Evolutionary conservation across 768 basidiomycete genomes (phyloP).

Genomic region (Dendrothele bispora): DNA sequence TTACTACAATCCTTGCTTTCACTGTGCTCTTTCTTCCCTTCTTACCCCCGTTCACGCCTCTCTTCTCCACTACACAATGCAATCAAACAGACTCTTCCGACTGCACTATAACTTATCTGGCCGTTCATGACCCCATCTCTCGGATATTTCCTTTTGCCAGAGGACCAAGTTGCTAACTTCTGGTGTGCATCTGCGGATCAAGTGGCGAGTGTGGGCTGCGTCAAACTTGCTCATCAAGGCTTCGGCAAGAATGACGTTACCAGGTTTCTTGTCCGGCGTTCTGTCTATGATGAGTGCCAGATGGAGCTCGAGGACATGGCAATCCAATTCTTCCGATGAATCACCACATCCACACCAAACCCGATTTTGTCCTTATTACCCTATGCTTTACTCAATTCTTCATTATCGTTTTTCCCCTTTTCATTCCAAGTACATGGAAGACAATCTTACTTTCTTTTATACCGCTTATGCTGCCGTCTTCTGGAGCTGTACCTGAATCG

Average conservation of each 20-base stretch:
- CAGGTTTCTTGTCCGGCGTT: slow-evolving; percentile 70
- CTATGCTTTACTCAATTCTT: slow-evolving; percentile 75
- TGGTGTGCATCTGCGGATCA: slow-evolving; percentile 93
- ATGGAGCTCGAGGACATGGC: slow-evolving; percentile 25
- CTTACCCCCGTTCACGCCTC: slow-evolving; percentile 60
- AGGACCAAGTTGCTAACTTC: slow-evolving; percentile 94
- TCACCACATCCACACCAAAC: slow-evolving; percentile 33
- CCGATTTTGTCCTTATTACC: slow-evolving; percentile 69
- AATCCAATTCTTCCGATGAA: too few relatives aligned
- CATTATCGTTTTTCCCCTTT: slow-evolving; percentile 93
- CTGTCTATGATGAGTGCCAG: slow-evolving; percentile 41
- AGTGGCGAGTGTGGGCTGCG: slow-evolving; percentile 68
- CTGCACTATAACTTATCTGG: slow-evolving; percentile 15
- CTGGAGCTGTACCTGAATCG: slow-evolving; percentile 50
- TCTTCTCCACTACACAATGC: not conserved
- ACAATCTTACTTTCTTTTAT: slow-evolving; percentile 83
- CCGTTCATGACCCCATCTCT: slow-evolving; percentile 60
- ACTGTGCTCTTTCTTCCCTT: slow-evolving; percentile 76
- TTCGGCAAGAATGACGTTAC: slow-evolving; percentile 62
- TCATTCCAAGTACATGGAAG: slow-evolving; percentile 97
- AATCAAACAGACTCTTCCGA: too few relatives aligned
- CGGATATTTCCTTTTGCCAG: slow-evolving; percentile 92
- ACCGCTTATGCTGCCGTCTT: slow-evolving; percentile 79
- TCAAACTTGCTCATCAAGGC: slow-evolving; percentile 56
- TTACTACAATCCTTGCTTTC: slow-evolving; percentile 64